Percentiles rank a stretch among this genome's conserved stretches.
These are phyloP conservation scores for Wickerhamomyces sp. DNA, from an alignment of 1,139 yeast species.

Conservation along the genomic window DNA sequence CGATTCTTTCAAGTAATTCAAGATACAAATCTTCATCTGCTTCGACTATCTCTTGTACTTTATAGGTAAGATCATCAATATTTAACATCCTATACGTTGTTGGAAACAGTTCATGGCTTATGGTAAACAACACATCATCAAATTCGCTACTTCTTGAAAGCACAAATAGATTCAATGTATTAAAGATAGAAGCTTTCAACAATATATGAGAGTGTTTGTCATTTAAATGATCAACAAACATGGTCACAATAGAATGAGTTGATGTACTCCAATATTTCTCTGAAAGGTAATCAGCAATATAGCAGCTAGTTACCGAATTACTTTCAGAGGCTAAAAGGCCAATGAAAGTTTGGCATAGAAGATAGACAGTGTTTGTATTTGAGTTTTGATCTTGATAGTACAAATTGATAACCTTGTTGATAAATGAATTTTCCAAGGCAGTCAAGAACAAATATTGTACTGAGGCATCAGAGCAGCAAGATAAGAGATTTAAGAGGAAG, in stretches of 20 bases:
- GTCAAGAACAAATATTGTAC: constrained; percentile 10
- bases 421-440: constrained; percentile 7
- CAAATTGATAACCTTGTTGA: background rate
- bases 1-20: too few species aligned
- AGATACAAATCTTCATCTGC: too few species aligned
- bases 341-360: background rate
- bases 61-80: too few species aligned
- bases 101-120: too few species aligned
- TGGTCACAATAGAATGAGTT: background rate
- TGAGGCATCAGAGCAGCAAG: constrained; percentile 5
- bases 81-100: too few species aligned
- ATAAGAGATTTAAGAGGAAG: constrained; percentile 7
- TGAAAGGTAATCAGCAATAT: background rate
- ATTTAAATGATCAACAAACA: background rate
- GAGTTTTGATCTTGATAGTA: background rate
- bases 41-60: too few species aligned
- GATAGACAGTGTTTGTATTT: background rate
- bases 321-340: background rate
- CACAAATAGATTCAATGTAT: too few species aligned
- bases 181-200: background rate
- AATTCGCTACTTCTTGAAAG: background rate
- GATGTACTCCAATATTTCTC: background rate
- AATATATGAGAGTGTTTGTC: background rate
- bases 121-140: too few species aligned
- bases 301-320: background rate